Conservation (phyloP, 148 eudicot species). For the Persicaria maculosa region DNA sequence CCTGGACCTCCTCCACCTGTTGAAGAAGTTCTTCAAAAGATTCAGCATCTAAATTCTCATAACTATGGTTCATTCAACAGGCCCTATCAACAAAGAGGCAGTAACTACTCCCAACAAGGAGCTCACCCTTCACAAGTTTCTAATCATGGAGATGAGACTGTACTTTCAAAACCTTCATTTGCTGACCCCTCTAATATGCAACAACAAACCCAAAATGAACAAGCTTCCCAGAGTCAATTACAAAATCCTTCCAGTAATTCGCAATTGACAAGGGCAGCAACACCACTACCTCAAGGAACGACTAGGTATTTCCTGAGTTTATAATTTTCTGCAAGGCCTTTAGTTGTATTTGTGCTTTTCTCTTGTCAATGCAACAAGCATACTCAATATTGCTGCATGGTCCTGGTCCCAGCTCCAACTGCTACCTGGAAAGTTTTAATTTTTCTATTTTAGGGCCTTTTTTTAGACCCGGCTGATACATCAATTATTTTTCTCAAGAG, state of each 20-base stretch:
- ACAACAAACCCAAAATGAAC: slow-evolving; percentile 32
- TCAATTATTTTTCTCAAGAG: slow-evolving; percentile 10
- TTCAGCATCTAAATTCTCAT: slow-evolving; percentile 63
- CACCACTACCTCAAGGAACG: slow-evolving; percentile 91
- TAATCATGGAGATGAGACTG: slow-evolving; percentile 38
- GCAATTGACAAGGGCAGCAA: slow-evolving; percentile 53
- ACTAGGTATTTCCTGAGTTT: slow-evolving; percentile 88
- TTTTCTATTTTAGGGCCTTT: no score
- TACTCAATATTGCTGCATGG: no score
- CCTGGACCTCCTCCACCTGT: slow-evolving; percentile 98
- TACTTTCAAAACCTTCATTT: slow-evolving; percentile 33
- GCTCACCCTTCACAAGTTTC: slow-evolving; percentile 45
- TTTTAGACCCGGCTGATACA: no score
- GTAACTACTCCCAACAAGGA: slow-evolving; percentile 58
- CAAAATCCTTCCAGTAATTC: slow-evolving; percentile 50
- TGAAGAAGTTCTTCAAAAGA: slow-evolving; percentile 88
- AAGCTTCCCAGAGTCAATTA: slow-evolving; percentile 37
- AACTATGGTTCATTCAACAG: slow-evolving; percentile 55
- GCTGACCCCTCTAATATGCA: slow-evolving; percentile 40
- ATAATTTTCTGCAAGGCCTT: no score
- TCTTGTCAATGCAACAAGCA: no score
- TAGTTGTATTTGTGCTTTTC: no score
- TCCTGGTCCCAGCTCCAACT: no score
- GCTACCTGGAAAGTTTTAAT: no score
- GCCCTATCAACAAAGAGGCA: slow-evolving; percentile 56